Base-by-base conservation (phyloP, 148 eudicot species). In the Silene latifolia region DNA sequence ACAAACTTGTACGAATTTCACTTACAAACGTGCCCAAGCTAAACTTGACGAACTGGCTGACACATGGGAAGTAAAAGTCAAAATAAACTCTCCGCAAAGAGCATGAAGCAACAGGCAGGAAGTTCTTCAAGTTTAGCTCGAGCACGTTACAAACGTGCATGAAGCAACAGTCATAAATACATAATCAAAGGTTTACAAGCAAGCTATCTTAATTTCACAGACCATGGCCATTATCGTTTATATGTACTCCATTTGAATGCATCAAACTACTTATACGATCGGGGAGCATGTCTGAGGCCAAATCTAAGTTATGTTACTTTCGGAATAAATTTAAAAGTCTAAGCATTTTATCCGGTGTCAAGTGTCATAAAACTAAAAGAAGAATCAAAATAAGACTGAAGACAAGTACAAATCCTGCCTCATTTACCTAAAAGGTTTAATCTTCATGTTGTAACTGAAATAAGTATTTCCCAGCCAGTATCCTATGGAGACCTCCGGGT, bases 11-110 rank as follows among this genome's bases (percentile, higher is more conserved):
- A 51, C 14, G 56, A 15, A 51, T 12, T 51, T 51, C 56, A 51
- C 56, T 12, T 9, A 51, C 56, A 51, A 51, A 51, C 15, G 9
- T 57, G 60, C 19, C 20, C 60, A 57, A n/a, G 60, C 60, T n/a
- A 57, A 57, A n/a, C 60, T 17, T 57, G 15, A n/a, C n/a, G 8
- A n/a, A 4, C 4, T 17, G 60, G 21, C 60, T n/a, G 60, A 4
- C 18, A n/a, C 21, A 54, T 5, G 3, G 8, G 60, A 57, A 15
- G 35, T 57, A 57, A 3, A 57, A 57, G 15, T n/a, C 21, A 64
- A 71, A 64, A 71, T 54, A 7, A 81, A 71, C 80, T 24, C 85
- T 89, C 93, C 77, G 89, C 90, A 48, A 91, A 91, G n/a, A 91
- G 88, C 82, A 87, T 89, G 42, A 87, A 74, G 83, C 96, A 89